Base-by-base conservation (phyloP, 768 basidiomycete species). In the Trametes cinnabarina region DNA sequence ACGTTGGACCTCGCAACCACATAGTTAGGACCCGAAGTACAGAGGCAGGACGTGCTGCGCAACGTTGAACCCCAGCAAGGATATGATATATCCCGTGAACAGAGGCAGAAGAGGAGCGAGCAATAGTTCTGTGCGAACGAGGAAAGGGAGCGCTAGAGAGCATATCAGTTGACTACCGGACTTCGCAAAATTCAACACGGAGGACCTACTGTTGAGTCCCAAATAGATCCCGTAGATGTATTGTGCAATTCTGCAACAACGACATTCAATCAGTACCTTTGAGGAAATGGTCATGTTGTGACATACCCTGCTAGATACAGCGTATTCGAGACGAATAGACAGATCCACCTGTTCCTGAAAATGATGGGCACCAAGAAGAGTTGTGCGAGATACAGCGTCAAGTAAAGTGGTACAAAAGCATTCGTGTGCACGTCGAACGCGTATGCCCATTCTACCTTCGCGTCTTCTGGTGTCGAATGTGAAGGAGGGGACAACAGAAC, bases 401-500 rank as follows among this genome's bases (percentile, higher is more conserved):
- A 82, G 74, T 91, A 96, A 58, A 94, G 77, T 19, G 94, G 94
- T 73, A 98, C 96, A 79, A 98, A 98, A 3, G 94, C 88, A 67
- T 98, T 98, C 58, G 90, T 95, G 72, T 97, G 94, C 15, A 98
- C 90, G 71, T 98, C 96, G 67, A 98, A 96, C 12, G 92, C 93
- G 72, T 97, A 98, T 4, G 88, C 90, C 91, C 88, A 94, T 78
- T 94, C 92, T 28, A 94, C 88, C 19, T 74, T 74, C 42, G 88
- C 83, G 63, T 89, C 85, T n/a, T 82, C 79, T 0, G 81, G 82
- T 11, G 86, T 80, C 26, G 86, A 82, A 70, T 87, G 88, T 10
- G 90, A 85, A 11, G 88, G 83, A 12, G 88, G 86, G 0, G 86
- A 85, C 50, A 89, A 71, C 15, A 90, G 78, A 0, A 87, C 79